A percentile compares a stretch with the other conserved stretches of the same genome.
Evolutionary conservation across 345 rosid species (phyloP).

Genomic region (Eucalyptus pumila): DNA sequence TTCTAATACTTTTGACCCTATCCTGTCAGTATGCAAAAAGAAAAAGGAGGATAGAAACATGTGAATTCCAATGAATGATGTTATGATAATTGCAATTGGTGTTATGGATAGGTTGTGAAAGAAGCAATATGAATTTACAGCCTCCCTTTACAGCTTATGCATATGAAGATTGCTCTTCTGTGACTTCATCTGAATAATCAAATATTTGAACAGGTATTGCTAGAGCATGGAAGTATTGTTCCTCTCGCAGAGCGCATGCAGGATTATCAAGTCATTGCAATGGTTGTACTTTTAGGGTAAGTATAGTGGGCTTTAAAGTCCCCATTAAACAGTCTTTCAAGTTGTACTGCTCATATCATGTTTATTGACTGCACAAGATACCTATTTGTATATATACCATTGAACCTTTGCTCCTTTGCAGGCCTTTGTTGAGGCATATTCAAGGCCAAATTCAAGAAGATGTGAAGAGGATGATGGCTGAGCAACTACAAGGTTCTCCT

Average conservation of each 20-base stretch:
- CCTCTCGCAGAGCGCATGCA: constrained; percentile 52
- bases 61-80: background rate
- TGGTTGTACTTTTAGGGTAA: constrained; percentile 79
- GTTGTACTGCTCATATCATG: background rate
- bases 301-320: background rate
- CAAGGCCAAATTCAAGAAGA: constrained; percentile 61
- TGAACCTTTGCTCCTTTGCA: constrained; percentile 1
- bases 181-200: background rate
- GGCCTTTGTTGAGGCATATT: constrained; percentile 60
- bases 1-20: background rate
- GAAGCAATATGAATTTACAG: background rate
- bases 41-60: background rate
- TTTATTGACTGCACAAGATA: background rate
- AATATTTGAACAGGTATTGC: constrained; percentile 34
- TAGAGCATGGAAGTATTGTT: constrained; percentile 41
- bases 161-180: background rate
- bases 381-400: background rate
- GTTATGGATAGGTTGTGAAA: background rate
- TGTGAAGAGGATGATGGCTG: constrained; percentile 71
- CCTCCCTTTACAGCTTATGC: background rate
- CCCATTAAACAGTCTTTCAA: background rate
- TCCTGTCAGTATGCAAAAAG: background rate
- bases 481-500: constrained; percentile 42
- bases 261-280: constrained; percentile 71
- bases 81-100: background rate